Evolutionary conservation across 2,329 filamentous ascomycete species (phyloP), one percentile per base, ranked within the genome.

Genomic region (Colletotrichum sidae): DNA sequence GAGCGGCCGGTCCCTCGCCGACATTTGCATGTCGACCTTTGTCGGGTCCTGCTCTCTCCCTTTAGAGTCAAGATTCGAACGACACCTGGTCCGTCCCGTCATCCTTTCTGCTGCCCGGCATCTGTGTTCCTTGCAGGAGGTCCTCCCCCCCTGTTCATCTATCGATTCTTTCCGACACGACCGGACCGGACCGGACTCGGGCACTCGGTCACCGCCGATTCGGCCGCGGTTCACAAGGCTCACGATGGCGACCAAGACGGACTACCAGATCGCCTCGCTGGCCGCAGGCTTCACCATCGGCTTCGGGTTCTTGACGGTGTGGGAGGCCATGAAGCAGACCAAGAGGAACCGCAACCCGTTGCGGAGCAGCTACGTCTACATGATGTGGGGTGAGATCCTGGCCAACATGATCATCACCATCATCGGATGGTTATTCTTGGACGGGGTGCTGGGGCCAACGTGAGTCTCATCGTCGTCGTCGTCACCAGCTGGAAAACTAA

Each of bases 341-440:
- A 68, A 72, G n/a, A 74, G 76, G 55, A 76, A 80, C 34, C 71
- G 74, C 1, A 76, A 72, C 17, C 75, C 75, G 0, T 46, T 75
- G 0, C 72, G 76, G 33, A 79, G 75, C 49, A 65, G 72, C 4
- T 83, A 83, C 64, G 74, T 82, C 13, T 77, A 78, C 68, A 81
- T 83, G 81, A 72, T 84, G 8, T 84, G 82, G 81, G 72, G 76
- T 13, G 81, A 84, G 57, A 76, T 82, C 5, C 4, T 74, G 1
- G 78, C 78, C 10, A 82, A 79, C 55, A 33, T 80, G 1, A 68
- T 69, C 8, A 79, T 82, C 54, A 73, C 74, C 6, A 69, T 82
- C 9, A 64, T 81, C 2, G 78, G 73, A 4, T 83, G 77, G 73
- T 68, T 83, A 1, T 79, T 78, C 56, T 65, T 83, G 0, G 70